Conservation (phyloP, 176 grass and related monocot species). For the Oryza australiensis region DNA sequence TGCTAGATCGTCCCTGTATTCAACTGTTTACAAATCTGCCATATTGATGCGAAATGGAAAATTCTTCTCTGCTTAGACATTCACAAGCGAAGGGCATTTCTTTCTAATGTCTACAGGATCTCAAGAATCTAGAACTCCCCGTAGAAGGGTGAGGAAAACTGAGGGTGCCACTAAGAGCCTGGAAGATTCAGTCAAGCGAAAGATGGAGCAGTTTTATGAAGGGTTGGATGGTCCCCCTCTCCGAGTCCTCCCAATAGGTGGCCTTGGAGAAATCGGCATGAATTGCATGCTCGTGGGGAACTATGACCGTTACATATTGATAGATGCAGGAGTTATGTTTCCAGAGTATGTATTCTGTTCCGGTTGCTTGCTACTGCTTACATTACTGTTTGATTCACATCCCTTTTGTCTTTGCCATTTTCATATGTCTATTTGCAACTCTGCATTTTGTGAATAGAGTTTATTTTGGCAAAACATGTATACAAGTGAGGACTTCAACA, state of each 20-base stretch:
- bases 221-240: slow-evolving; percentile 87
- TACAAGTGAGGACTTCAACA: not conserved
- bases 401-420: not conserved
- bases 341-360: slow-evolving; percentile 72
- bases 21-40: not conserved
- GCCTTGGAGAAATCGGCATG: slow-evolving; percentile 98
- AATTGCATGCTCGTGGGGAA: slow-evolving; percentile 99
- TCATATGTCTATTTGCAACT: not conserved
- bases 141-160: slow-evolving; percentile 59
- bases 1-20: not conserved
- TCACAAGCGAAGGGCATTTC: not conserved
- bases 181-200: slow-evolving; percentile 94
- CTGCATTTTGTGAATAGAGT: not conserved
- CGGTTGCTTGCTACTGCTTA: not conserved
- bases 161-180: slow-evolving; percentile 83
- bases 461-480: slow-evolving; percentile 6
- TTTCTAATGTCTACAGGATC: slow-evolving; percentile 25
- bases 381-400: not conserved
- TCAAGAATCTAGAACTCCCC: slow-evolving; percentile 55
- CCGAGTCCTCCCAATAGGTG: slow-evolving; percentile 88
- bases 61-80: not conserved
- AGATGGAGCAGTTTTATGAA: slow-evolving; percentile 98
- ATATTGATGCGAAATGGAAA: not conserved
- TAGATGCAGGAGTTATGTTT: slow-evolving; percentile 98
- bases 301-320: slow-evolving; percentile 94